Evolutionary conservation across 192 early-diverging fungal genomes (phyloP), one percentile per base, ranked within the genome.

Genomic region (Lunasporangiospora selenospora): DNA sequence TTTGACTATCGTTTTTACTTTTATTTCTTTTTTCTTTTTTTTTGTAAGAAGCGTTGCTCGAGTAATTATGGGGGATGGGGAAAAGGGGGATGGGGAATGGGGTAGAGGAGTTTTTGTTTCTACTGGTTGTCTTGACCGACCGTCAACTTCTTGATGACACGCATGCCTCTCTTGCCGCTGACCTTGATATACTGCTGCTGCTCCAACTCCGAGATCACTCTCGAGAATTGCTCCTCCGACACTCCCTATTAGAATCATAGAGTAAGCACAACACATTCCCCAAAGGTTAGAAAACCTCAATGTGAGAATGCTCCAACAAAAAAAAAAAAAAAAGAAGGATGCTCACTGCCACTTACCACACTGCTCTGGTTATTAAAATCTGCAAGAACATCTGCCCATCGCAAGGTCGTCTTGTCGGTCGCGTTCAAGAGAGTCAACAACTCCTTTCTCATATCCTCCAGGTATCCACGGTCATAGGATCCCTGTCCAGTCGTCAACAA

Each of bases 401-500:
- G 65, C 19, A 84, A 49, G 21, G 52, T 62, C 6, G 49, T 62
- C 36, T 55, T 69, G 31, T 75, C 65, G 26, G 61, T 65, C 9
- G 62, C 65, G 39, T 58, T 43, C 55, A 86, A 53, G 46, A 82
- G 33, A 4, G 41, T 58, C 53, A 67, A 37, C 19, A 94, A 46
- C 43, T 83, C 88, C 27, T 67, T 66, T 21, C 81, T 81, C 67
- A 89, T 81, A 55, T 85, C 83, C 45, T 81, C 85, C 46, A 81
- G 76, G 39, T 85, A 62, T 18, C 67, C 77, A 16, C 95, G 86
- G 21, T 87, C 87, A 66, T 93, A 88, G 16, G 90, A 85, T 26
- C 86, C 89, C 71, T 91, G 90, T 7, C 97, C 97, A 19, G 94
- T 97, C 36, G 83, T 87, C 29, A 99, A 85, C 53, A 97, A 77